Conservation (phyloP, 1,139 yeast genomes). For the Lodderomyces orthopsilosis region DNA sequence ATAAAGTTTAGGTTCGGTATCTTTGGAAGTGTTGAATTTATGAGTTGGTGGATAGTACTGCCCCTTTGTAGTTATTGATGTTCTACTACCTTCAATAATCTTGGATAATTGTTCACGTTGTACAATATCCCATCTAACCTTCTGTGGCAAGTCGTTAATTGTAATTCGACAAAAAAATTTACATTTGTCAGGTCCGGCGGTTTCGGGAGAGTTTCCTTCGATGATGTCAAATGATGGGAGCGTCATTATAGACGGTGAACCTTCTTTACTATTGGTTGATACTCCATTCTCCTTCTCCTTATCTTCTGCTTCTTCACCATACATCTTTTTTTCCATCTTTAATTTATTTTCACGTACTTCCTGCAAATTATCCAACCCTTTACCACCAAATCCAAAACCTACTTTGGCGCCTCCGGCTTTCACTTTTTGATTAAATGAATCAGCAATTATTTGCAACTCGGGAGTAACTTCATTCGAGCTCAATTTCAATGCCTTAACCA, state of each 20-base stretch:
- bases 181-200: conserved; percentile 61
- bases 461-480: conserved; percentile 54
- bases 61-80: conserved; percentile 84
- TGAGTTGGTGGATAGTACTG: conserved; percentile 64
- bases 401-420: conserved; percentile 68
- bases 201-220: conserved; percentile 57
- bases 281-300: conserved; percentile 8
- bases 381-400: conserved; percentile 86
- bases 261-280: conserved; percentile 7
- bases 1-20: conserved; percentile 62
- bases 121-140: conserved; percentile 80
- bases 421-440: conserved; percentile 57
- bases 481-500: conserved; percentile 64
- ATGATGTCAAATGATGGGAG: conserved; percentile 49
- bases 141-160: conserved; percentile 84
- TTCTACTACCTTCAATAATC: conserved; percentile 69
- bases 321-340: conserved; percentile 45
- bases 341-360: conserved; percentile 59
- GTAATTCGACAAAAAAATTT: conserved; percentile 69
- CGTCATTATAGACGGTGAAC: not conserved
- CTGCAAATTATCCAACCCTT: conserved; percentile 82
- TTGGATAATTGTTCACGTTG: conserved; percentile 63
- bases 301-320: conserved; percentile 16
- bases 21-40: conserved; percentile 27
- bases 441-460: conserved; percentile 52